Evolutionary conservation across 2,329 filamentous ascomycete species (phyloP), one percentile per base, ranked within the genome.

Genomic region (Hypoxylon sp.): DNA sequence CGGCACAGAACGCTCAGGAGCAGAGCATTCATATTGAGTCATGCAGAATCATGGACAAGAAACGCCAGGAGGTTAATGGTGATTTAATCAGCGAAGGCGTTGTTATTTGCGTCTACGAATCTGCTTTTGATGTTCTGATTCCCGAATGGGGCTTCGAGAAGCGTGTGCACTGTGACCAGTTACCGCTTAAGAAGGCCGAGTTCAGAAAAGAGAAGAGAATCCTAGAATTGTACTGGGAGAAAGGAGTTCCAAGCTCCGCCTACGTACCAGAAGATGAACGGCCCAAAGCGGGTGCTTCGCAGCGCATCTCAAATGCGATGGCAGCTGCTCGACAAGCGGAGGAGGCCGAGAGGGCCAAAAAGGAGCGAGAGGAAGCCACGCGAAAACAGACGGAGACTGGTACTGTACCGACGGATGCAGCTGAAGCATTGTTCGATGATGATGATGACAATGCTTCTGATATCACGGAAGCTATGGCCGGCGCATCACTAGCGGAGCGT

Each of bases 131-230:
- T 80, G 94, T 99, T 47, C 87, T 99, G 71, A 98, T 99, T 79
- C 96, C 96, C 5, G 94, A 99, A 79, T 99, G 94, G 85, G 96
- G 96, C 73, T 98, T 99, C 74, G 96, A 99, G 86, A 99, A 99
- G 89, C 93, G 96, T 72, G 96, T 99, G 58, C 96, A 99, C 83
- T 99, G 96, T 79, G 96, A 99, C 78, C 96, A 99, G 84, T 86
- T 99, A 78, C 96, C 96, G 31, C 85, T 99, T 74, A 95, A 98
- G 88, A 99, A 99, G 86, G 96, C 96, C n/a, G 96, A 99, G 79
- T 99, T 96, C 83, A 91, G 97, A 81, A 98, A 98, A 86, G 94
- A 97, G 79, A 93, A 94, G 84, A 90, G 96, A 62, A 89, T 98
- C 31, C 87, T 99, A 51, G 96, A 99, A 82, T 88, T 99, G 14